Evolutionary conservation across 2,329 filamentous ascomycete species (phyloP).

Genomic region (Ophiostoma pallidulum): DNA sequence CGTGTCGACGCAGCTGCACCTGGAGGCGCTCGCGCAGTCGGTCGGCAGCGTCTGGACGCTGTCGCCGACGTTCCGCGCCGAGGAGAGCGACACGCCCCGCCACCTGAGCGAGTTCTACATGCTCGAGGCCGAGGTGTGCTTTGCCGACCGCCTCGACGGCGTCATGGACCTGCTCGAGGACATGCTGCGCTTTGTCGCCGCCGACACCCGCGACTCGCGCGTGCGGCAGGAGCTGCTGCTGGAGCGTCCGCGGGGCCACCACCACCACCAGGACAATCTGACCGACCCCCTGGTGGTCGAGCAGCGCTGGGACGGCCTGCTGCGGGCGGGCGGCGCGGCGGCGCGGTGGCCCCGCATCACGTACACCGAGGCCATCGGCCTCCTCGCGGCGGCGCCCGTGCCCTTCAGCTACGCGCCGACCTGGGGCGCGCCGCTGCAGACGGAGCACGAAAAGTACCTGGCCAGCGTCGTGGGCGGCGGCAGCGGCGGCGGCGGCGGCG

Average conservation of each 20-base stretch:
- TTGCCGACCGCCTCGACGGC: slow-evolving; percentile 57
- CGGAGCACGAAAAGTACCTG: slow-evolving; percentile 87
- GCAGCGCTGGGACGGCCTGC: slow-evolving; percentile 63
- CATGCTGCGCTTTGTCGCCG: slow-evolving; percentile 52
- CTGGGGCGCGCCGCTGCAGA: slow-evolving; percentile 69
- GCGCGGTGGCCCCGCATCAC: slow-evolving; percentile 69
- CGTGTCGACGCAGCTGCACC: slow-evolving; percentile 87
- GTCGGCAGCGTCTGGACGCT: slow-evolving; percentile 89
- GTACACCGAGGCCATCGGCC: slow-evolving; percentile 66
- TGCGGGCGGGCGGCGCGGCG: too few species aligned
- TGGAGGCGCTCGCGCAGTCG: slow-evolving; percentile 83
- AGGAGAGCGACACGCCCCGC: slow-evolving; percentile 83
- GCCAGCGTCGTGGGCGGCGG: slow-evolving; percentile 47
- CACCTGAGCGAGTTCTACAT: slow-evolving; percentile 98
- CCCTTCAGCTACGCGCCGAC: slow-evolving; percentile 57
- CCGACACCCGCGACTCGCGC: slow-evolving; percentile 30
- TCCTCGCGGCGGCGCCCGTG: slow-evolving; percentile 49
- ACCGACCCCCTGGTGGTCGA: slow-evolving; percentile 39
- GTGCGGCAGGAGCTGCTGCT: slow-evolving; percentile 39
- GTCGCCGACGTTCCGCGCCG: slow-evolving; percentile 87
- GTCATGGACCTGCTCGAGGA: slow-evolving; percentile 76
- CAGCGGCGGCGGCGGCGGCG: slow-evolving; percentile 16
- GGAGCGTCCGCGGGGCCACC: slow-evolving; percentile 26
- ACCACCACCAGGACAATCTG: slow-evolving; percentile 28
- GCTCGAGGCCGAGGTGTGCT: slow-evolving; percentile 86